Conservation (phyloP, 768 basidiomycete species). For the Lentinula lateritia region DNA sequence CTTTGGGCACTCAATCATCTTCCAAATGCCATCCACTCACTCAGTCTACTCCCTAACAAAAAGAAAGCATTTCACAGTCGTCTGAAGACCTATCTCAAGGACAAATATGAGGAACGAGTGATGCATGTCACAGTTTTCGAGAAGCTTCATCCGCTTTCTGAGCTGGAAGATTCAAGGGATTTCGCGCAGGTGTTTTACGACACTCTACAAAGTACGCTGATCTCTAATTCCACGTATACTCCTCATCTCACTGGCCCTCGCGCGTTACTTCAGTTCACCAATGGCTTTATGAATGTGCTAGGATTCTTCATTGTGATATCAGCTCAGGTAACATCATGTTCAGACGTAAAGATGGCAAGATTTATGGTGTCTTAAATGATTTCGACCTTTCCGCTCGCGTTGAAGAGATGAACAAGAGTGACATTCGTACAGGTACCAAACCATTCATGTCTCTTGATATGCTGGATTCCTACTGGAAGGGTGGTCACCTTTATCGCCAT, state of each 20-base stretch:
- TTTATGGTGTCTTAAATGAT: slow-evolving; percentile 10
- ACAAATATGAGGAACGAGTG: background rate
- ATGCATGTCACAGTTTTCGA: background rate
- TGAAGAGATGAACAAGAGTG: background rate
- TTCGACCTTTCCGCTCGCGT: slow-evolving; percentile 6
- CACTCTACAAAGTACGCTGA: background rate
- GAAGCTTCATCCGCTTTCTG: background rate
- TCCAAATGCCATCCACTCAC: background rate
- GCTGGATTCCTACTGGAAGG: background rate
- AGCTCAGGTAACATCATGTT: slow-evolving; percentile 11
- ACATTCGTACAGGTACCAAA: slow-evolving; percentile 1
- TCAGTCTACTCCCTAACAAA: background rate
- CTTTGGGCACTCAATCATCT: background rate
- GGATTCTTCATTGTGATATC: slow-evolving; percentile 12
- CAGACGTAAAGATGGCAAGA: slow-evolving; percentile 9
- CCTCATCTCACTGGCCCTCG: no score
- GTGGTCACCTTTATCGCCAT: slow-evolving; percentile 4
- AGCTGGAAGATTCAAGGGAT: background rate
- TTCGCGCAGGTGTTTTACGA: background rate
- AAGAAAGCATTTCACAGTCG: background rate
- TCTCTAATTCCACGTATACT: no score
- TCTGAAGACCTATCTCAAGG: background rate
- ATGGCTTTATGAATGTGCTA: slow-evolving; percentile 4
- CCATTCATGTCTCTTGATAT: slow-evolving; percentile 6
- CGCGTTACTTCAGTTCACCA: background rate